Evolutionary conservation across 345 rosid genomes (phyloP), one percentile per base, ranked within the genome.

Genomic region (Carallia brachiata): DNA sequence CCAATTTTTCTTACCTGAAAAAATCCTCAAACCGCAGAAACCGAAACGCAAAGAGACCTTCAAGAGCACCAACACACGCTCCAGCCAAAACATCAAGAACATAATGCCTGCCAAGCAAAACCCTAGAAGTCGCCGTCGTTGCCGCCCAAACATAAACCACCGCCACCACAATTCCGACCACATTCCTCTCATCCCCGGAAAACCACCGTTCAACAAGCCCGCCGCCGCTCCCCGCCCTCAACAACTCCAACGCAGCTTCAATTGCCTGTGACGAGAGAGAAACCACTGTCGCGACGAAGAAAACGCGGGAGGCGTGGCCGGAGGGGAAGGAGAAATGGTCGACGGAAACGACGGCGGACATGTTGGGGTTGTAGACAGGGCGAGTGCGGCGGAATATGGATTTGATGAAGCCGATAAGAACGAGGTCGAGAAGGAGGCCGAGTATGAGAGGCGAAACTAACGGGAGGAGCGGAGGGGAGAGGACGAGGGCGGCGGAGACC

Each of bases 321-420:
- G 97, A 90, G 70, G 97, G 99, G 67, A 95, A 92, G 32, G 99
- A 95, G 80, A 78, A 95, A 72, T 85, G 82, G 68, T 90, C 99
- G 27, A 81, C 83, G 13, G 89, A 75, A 58, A 92, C 96, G 2
- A 79, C 92, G 30, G 90, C 78, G 62, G 86, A 84, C 97, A 88
- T 95, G 74, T 84, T 63, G 6, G 92, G 93, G 65, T 95, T 95
- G 84, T 95, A 90, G 67, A 77, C 75, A 34, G 97, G 99, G 65
- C 97, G 96, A 10, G 83, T 53, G n/a, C 97, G 96, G 58, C 97
- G 97, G 90, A 90, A 84, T 77, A 73, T 68, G 62, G 81, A 44
- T 66, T 95, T 95, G 70, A 90, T 67, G 61, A 86, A 74, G 70
- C 94, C 97, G 73, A 92, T 68, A 70, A 89, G 68, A 71, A 83